Percentiles rank a stretch among this genome's conserved stretches.
These are phyloP conservation scores for Rhytidiadelphus loreus DNA, from an alignment of 225 moss, liverwort and hornwort species.

Conservation along the genomic window DNA sequence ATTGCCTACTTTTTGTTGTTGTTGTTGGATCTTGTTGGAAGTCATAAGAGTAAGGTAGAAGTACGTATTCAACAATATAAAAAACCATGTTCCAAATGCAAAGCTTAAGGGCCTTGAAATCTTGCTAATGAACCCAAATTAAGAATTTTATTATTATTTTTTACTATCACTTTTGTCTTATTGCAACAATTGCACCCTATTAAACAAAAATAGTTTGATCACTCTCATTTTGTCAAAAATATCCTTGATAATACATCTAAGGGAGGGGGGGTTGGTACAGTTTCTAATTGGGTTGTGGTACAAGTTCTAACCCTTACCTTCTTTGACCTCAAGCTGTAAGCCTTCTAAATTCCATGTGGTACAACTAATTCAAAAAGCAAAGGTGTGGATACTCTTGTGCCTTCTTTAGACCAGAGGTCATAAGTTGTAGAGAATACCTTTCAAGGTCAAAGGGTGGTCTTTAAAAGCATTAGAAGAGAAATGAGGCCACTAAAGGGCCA, in stretches of 20 bases:
- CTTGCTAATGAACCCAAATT: neutral
- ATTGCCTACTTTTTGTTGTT: neutral
- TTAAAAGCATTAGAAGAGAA: no score
- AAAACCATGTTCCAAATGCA: neutral
- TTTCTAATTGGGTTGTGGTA: neutral
- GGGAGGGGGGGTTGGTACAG: rapidly evolving
- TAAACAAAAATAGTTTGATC: neutral
- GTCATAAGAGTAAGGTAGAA: rapidly evolving
- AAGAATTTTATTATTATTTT: neutral
- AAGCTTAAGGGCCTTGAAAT: neutral
- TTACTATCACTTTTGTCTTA: neutral
- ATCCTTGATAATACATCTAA: neutral
- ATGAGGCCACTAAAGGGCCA: no score
- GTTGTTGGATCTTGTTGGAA: neutral
- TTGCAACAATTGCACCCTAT: neutral
- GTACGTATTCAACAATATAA: rapidly evolving
- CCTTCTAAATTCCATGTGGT: neutral
- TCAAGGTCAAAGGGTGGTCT: no score
- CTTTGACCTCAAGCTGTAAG: neutral
- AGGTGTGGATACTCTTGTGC: rapidly evolving
- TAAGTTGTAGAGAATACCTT: neutral
- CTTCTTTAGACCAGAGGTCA: neutral
- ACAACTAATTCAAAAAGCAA: neutral
- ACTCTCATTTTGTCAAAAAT: no score
- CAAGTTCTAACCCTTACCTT: no score